Conservation (phyloP, 1,139 yeast species). For the Blastobotrys serpentis region DNA sequence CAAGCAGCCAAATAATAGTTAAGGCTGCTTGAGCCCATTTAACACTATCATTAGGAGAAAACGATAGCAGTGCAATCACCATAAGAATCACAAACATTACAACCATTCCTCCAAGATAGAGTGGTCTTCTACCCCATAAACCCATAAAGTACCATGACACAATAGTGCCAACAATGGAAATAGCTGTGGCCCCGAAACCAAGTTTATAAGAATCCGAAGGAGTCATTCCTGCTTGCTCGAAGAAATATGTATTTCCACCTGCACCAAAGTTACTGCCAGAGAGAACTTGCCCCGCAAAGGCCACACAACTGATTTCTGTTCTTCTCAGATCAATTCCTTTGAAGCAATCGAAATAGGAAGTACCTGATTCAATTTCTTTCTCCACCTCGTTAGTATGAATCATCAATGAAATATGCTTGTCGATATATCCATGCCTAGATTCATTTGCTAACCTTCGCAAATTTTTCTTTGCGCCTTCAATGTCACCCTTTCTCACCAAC, state of each 20-base stretch:
- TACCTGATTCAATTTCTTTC: conserved; percentile 36
- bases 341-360: conserved; percentile 50
- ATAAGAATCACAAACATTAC: conserved; percentile 42
- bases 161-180: conserved; percentile 43
- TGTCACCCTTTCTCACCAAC: conserved; percentile 43
- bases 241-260: conserved; percentile 21
- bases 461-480: conserved; percentile 30
- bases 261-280: conserved; percentile 50
- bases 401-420: conserved; percentile 43
- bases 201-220: conserved; percentile 14
- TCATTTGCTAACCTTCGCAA: conserved; percentile 21
- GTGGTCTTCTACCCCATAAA: conserved; percentile 49
- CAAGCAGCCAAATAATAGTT: conserved; percentile 24
- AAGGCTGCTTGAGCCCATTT: conserved; percentile 27
- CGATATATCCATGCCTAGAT: conserved; percentile 34
- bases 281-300: conserved; percentile 43
- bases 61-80: conserved; percentile 24
- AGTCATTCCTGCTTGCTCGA: conserved; percentile 23
- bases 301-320: conserved; percentile 45
- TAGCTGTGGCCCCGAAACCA: conserved; percentile 13
- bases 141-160: conserved; percentile 52
- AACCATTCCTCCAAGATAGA: conserved; percentile 42
- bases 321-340: conserved; percentile 50
- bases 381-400: conserved; percentile 48
- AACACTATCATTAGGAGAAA: conserved; percentile 38